Base-by-base conservation (phyloP, 768 basidiomycete species). In the Macrolepiota fuliginosa region DNA sequence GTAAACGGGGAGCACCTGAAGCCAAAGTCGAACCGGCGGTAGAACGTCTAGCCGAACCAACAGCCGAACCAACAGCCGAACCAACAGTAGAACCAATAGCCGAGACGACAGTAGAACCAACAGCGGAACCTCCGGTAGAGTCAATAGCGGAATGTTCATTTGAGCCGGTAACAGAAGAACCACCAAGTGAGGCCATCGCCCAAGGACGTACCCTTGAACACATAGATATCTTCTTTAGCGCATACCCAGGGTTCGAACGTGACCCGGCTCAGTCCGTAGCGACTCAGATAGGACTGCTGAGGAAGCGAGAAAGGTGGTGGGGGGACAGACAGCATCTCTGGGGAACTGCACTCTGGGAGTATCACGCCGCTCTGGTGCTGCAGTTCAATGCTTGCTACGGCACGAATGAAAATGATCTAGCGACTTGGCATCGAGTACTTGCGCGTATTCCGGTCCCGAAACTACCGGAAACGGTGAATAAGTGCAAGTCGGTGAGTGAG, bases 371-470 rank as follows among this genome's bases (percentile, higher is more conserved):
- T 0, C 45, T 77, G 47, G 70, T 68, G 4, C 27, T 46, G 29
- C 65, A 68, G 12, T 76, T 76, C 65, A 73, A 69, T 29, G 27
- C 27, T 4, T 66, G 63, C 0, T 76, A 70, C 29, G 74, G 75
- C 4, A 70, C 58, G 4, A 67, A 77, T 29, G 71, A 63, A 6
- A 53, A 69, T 36, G 63, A 69, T 58, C 50, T 74, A 6, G 58
- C 56, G 15, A 61, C 64, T 4, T 72, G 72, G 73, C 62, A 64
- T 42, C 35, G 15, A 7, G n/a, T 58, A 17, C 50, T 50, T 15
- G 13, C 37, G 17, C 25, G 39, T 3, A 10, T 57, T 11, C 35
- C n/a, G 7, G 27, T 19, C 4, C 9, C 25, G 5, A 46, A 46
- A 1, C n/a, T 58, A 10, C 62, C 65, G 15, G 25, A 36, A 4